Evolutionary conservation across 2,329 filamentous ascomycete genomes (phyloP).

Genomic region (Aspergillus spinulosporus): DNA sequence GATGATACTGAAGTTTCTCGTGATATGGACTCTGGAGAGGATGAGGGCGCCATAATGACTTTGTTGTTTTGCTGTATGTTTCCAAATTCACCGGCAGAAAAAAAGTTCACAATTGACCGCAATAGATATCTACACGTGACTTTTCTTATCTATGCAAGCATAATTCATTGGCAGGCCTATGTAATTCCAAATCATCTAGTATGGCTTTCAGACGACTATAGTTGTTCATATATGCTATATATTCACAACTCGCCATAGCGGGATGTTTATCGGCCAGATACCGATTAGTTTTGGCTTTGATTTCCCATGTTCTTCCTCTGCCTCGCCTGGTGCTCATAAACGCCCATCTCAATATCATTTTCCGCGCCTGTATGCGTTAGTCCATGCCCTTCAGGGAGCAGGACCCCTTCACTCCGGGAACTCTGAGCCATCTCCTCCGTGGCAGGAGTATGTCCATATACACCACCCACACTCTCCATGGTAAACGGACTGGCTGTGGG

Average conservation of each 20-base stretch:
- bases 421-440: constrained; percentile 13
- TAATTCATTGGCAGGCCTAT: neutral
- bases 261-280: neutral
- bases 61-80: constrained; percentile 14
- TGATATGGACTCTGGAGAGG: constrained; percentile 24
- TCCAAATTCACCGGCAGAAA: constrained; percentile 34
- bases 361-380: constrained; percentile 32
- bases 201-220: no score
- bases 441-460: constrained; percentile 49
- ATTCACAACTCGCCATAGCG: no score
- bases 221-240: no score
- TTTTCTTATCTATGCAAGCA: neutral
- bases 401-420: constrained; percentile 18
- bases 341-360: constrained; percentile 44
- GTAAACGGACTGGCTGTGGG: constrained; percentile 73
- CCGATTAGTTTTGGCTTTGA: constrained; percentile 5
- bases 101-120: constrained; percentile 26
- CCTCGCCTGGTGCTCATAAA: constrained; percentile 37
- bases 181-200: no score
- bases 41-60: constrained; percentile 32
- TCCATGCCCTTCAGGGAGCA: constrained; percentile 19
- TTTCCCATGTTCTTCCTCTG: constrained; percentile 34
- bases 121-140: constrained; percentile 22
- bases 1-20: constrained; percentile 24
- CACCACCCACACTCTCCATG: constrained; percentile 72